phyloP scores from a whole-genome alignment of 352 stramenopile species.

The Phytophthora palmivora region DNA sequence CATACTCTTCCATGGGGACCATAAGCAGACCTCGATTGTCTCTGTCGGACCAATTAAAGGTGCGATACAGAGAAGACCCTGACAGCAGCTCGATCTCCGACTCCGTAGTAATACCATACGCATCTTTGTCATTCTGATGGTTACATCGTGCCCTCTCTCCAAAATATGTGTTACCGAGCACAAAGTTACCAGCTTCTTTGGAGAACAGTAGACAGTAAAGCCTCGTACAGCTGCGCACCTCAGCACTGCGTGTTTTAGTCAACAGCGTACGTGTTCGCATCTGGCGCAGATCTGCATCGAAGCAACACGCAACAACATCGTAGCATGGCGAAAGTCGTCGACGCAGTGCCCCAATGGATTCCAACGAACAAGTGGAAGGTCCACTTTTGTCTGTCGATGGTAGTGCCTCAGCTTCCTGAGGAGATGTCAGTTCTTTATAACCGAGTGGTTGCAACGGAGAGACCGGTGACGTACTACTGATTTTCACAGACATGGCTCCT shows the following conservation, averaged over 20 bases:
- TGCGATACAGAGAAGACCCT: constrained; percentile 10
- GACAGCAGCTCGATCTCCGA: constrained; percentile 14
- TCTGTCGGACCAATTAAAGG: constrained; percentile 18
- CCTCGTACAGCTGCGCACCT: constrained; percentile 49
- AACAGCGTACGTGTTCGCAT: constrained; percentile 30
- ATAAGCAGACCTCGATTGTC: constrained; percentile 20
- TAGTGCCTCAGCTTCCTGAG: not conserved
- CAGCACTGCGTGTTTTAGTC: constrained; percentile 17
- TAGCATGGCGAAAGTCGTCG: constrained; percentile 26
- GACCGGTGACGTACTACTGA: not conserved
- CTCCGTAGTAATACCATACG: constrained; percentile 16
- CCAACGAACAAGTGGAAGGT: not conserved
- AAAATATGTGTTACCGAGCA: constrained; percentile 48
- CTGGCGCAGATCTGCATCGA: constrained; percentile 31
- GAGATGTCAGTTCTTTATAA: constrained; percentile 1
- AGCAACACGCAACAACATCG: constrained; percentile 47
- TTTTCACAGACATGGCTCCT: not conserved
- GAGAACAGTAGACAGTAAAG: constrained; percentile 59
- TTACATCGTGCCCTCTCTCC: constrained; percentile 26
- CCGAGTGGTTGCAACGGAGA: constrained; percentile 1
- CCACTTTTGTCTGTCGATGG: not conserved
- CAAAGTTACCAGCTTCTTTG: constrained; percentile 41
- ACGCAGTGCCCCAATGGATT: constrained; percentile 27
- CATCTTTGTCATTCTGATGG: constrained; percentile 28
- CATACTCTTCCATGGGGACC: constrained; percentile 49